phyloP scores from a whole-genome alignment of 345 rosid genomes.

The Gossypioides kirkii region DNA sequence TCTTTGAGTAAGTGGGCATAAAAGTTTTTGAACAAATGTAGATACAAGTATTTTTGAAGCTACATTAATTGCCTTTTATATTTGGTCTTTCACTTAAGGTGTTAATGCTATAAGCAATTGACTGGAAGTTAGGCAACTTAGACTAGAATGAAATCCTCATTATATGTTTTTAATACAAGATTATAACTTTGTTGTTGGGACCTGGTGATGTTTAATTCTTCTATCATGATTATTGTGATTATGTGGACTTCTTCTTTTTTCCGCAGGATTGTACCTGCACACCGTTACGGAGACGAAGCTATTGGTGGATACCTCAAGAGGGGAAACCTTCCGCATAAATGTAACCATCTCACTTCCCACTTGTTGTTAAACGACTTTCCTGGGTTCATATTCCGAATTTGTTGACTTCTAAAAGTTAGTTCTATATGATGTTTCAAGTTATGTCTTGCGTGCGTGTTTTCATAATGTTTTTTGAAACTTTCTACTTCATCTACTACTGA shows the following conservation, averaged over 20 bases:
- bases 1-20: not conserved
- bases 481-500: not conserved
- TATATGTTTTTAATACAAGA: not conserved
- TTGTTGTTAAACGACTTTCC: not conserved
- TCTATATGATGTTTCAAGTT: not conserved
- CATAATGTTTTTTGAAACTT: not conserved
- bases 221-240: not conserved
- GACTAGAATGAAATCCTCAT: not conserved
- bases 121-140: not conserved
- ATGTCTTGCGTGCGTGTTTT: not conserved
- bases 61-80: not conserved
- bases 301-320: conserved; percentile 66
- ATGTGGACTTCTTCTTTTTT: not conserved
- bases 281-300: conserved; percentile 56
- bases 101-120: not conserved
- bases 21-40: not conserved
- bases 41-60: not conserved
- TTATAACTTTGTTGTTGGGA: not conserved
- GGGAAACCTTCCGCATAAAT: conserved; percentile 55
- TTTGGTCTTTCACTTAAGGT: not conserved
- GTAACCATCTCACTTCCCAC: conserved; percentile 29
- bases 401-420: conserved; percentile 2
- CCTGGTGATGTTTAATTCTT: not conserved
- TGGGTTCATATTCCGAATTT: not conserved
- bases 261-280: conserved; percentile 50